Base-by-base conservation (phyloP, 176 grass and related monocot species). In the bread wheat (Triticum aestivum) region DNA sequence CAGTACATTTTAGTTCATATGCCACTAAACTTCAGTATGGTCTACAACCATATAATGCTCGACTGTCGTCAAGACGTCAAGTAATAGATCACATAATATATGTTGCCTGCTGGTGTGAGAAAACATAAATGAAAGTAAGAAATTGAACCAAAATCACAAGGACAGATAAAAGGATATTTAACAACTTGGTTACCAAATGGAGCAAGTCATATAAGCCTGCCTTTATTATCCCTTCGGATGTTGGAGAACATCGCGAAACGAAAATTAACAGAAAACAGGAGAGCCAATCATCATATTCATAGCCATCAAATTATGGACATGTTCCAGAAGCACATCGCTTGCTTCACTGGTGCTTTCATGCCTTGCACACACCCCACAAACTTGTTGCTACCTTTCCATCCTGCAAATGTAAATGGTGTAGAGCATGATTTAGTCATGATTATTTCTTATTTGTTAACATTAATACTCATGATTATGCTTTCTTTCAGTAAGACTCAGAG, bases 301-400 rank as follows among this genome's bases (percentile, higher is more conserved):
- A 49, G 45, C 45, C 12, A 49, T 49, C 45, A 14, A 49, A 49
- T 49, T 5, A 54, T 54, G 51, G 51, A 18, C 32, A 23, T 87
- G 39, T 54, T 75, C 79, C 83, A 90, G 35, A 87, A 83, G 79
- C 84, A 90, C 89, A 90, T 90, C 8, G 58, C 45, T 79, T 90
- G 89, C 67, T 79, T 90, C 44, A 44, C 44, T 74, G 89, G 89
- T n/a, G 89, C 80, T 21, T 32, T 84, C 85, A 90, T 84, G 66
- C 80, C 85, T 27, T 87, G 75, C 54, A 90, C 68, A 68, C 67
- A 80, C 17, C 87, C 87, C 23, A 86, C 79, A 47, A 74, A 52
- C 80, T 92, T 86, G 74, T 86, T 92, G 62, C 70, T 87, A 12
- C 87, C 87, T 89, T 89, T 69, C 87, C 91, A 89, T 83, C 91